A percentile compares a stretch with the other conserved stretches of the same genome.
These are phyloP conservation scores for Paramecium sonneborni DNA, from an alignment of 73 alveolate genomes.

Conservation along the genomic window DNA sequence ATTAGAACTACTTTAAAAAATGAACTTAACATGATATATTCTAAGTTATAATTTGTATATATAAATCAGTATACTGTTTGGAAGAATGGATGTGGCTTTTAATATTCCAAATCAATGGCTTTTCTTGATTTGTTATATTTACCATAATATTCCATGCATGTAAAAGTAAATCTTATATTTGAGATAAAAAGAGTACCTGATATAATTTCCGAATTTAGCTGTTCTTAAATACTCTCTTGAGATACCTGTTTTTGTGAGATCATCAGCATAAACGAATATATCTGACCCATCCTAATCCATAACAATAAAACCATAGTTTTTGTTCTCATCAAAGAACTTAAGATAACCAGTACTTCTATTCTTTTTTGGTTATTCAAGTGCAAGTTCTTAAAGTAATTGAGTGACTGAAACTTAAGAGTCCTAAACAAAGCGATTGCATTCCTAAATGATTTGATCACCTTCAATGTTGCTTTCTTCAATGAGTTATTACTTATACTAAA, in stretches of 20 bases:
- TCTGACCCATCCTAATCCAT: slow-evolving; percentile 82
- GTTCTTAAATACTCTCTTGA: slow-evolving; percentile 64
- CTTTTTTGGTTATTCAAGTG: slow-evolving; percentile 1
- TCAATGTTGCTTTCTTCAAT: slow-evolving; percentile 28
- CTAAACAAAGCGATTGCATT: slow-evolving; percentile 53
- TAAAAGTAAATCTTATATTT: slow-evolving; percentile 40
- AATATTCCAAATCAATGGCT: slow-evolving; percentile 60
- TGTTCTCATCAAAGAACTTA: slow-evolving; percentile 81
- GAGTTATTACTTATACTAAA: neutral
- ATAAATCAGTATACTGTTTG: neutral
- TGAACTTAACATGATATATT: neutral
- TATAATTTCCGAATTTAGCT: slow-evolving; percentile 38
- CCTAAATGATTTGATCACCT: slow-evolving; percentile 41
- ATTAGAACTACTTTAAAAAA: neutral
- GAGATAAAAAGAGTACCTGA: slow-evolving; percentile 20
- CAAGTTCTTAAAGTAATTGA: neutral
- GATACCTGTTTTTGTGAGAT: slow-evolving; percentile 72
- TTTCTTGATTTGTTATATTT: slow-evolving; percentile 64
- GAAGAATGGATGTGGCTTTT: neutral
- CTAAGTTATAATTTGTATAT: neutral
- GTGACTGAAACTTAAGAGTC: neutral
- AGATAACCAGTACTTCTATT: slow-evolving; percentile 67
- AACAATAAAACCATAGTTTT: slow-evolving; percentile 83
- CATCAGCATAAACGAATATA: slow-evolving; percentile 82
- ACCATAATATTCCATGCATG: slow-evolving; percentile 65